phyloP scores from a whole-genome alignment of 495 filamentous ascomycete species.

The Rusavskia elegans region DNA sequence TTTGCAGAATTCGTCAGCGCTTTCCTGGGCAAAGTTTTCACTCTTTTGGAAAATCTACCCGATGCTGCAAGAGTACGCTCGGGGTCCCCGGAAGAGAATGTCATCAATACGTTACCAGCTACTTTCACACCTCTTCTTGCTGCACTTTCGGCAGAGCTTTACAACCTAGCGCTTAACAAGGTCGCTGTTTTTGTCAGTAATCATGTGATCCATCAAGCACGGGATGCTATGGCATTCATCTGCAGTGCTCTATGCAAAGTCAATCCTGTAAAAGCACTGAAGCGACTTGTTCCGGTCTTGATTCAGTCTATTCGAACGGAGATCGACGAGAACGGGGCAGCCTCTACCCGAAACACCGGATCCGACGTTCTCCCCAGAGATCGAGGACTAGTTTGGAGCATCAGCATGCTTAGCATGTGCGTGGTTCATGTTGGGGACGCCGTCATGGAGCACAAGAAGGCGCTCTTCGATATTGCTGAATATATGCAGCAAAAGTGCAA shows the following conservation, averaged over 20 bases:
- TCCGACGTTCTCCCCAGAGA: constrained; percentile 88
- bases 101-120: constrained; percentile 89
- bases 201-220: constrained; percentile 92
- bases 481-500: constrained; percentile 94
- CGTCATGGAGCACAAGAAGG: constrained; percentile 70
- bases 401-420: constrained; percentile 96
- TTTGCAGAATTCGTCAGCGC: constrained; percentile 84
- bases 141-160: constrained; percentile 82
- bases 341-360: constrained; percentile 83
- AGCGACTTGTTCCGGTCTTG: constrained; percentile 75
- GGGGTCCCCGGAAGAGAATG: constrained; percentile 88
- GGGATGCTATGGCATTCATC: constrained; percentile 98
- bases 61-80: constrained; percentile 75
- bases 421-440: constrained; percentile 89
- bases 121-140: constrained; percentile 84
- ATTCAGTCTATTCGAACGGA: constrained; percentile 86
- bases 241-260: constrained; percentile 92
- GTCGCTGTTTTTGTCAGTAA: constrained; percentile 83
- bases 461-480: constrained; percentile 78
- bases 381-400: constrained; percentile 85
- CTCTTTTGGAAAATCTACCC: constrained; percentile 84
- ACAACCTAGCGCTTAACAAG: constrained; percentile 80
- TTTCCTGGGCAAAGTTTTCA: constrained; percentile 87
- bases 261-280: constrained; percentile 80
- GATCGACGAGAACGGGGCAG: constrained; percentile 94